Evolutionary conservation across 2,329 filamentous ascomycete species (phyloP).

Genomic region (Penicillium digitatum): DNA sequence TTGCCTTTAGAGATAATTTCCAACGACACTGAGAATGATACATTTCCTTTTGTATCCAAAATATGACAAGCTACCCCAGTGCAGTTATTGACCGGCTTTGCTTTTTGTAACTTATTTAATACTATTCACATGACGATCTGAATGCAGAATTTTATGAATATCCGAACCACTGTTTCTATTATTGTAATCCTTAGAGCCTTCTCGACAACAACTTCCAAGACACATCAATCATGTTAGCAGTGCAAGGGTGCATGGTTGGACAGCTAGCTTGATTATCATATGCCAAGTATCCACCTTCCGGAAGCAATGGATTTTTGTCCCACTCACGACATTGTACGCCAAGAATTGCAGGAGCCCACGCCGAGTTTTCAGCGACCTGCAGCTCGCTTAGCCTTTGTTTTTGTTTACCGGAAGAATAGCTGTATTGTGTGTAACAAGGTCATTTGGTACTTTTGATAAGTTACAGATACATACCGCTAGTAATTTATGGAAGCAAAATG

Average conservation of each 20-base stretch:
- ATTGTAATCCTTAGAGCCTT: background rate
- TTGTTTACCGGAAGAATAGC: background rate
- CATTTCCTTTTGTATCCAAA: background rate
- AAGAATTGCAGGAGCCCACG: background rate
- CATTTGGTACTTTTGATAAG: background rate
- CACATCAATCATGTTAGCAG: background rate
- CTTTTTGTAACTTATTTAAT: constrained; percentile 1
- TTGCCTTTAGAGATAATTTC: background rate
- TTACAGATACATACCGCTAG: background rate
- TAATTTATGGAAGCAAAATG: background rate
- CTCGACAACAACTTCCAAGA: background rate
- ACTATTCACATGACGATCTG: constrained; percentile 1
- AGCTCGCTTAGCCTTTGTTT: background rate
- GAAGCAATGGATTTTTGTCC: background rate
- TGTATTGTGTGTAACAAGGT: background rate
- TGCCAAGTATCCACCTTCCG: background rate
- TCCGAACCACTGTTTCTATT: background rate
- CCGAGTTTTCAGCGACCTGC: background rate
- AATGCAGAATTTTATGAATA: constrained; percentile 2
- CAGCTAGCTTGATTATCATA: background rate
- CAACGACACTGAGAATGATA: background rate
- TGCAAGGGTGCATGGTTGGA: background rate
- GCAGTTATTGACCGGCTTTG: background rate
- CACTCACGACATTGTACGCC: background rate
- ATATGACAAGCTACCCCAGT: background rate